These are phyloP conservation scores for Puya raimondii DNA, from an alignment of 176 grass and related monocot genomes.

Conservation along the genomic window DNA sequence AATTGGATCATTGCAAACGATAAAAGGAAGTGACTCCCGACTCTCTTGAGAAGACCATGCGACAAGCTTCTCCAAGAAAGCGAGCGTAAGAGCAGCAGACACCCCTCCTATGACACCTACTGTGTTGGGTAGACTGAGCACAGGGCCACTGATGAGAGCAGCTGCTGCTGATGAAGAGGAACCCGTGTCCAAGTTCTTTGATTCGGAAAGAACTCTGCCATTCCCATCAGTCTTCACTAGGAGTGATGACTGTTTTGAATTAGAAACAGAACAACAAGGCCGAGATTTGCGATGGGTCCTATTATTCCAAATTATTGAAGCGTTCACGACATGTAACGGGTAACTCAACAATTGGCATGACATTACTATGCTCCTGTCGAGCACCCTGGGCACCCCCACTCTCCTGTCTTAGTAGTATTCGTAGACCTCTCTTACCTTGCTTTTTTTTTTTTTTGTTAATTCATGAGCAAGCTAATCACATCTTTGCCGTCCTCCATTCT, in stretches of 20 bases:
- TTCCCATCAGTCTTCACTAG: conserved; percentile 27
- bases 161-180: conserved; percentile 31
- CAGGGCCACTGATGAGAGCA: conserved; percentile 1
- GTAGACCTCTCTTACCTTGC: too few species aligned
- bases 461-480: too few species aligned
- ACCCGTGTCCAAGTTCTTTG: conserved; percentile 24
- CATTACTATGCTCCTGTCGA: background rate
- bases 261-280: conserved; percentile 27
- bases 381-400: background rate
- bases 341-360: conserved; percentile 14
- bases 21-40: conserved; percentile 51
- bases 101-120: conserved; percentile 54
- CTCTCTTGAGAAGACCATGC: conserved; percentile 26
- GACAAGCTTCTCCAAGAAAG: conserved; percentile 66
- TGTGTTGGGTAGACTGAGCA: conserved; percentile 25
- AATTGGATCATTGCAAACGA: conserved; percentile 44
- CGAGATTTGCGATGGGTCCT: conserved; percentile 16
- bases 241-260: conserved; percentile 27
- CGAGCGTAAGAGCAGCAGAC: conserved; percentile 39
- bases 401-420: background rate
- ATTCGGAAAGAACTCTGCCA: conserved; percentile 15
- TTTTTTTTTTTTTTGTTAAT: too few species aligned
- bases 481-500: too few species aligned
- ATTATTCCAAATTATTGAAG: conserved; percentile 12
- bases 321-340: conserved; percentile 1